These are phyloP conservation scores for Cicer bijugum DNA, from an alignment of 306 rosid species.

Conservation along the genomic window DNA sequence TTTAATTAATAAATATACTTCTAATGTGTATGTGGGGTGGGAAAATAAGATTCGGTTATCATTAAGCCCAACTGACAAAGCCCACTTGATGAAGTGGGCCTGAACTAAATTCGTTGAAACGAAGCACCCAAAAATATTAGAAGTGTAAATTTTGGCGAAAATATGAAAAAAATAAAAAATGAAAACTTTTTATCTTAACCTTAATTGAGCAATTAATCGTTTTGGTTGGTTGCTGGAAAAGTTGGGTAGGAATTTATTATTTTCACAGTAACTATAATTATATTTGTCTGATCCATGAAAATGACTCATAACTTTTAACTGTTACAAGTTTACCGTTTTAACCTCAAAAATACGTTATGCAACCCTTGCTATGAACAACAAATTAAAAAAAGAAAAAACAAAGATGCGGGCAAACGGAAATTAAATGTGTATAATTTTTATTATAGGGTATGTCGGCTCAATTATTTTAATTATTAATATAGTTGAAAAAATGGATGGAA, in stretches of 20 bases:
- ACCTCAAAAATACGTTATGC: not conserved
- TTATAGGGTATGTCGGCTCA: too few species aligned
- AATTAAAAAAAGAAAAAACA: not conserved
- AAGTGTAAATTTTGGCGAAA: not conserved
- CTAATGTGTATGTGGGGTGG: too few species aligned
- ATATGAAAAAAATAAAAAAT: too few species aligned
- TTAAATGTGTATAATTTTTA: too few species aligned
- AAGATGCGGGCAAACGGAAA: too few species aligned
- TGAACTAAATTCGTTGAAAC: not conserved
- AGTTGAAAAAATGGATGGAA: too few species aligned
- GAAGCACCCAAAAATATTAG: too few species aligned
- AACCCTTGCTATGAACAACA: not conserved
- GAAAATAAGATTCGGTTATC: too few species aligned
- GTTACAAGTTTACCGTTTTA: not conserved
- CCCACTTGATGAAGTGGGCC: not conserved
- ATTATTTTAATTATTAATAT: too few species aligned
- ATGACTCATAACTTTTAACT: conserved; percentile 28
- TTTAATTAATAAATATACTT: too few species aligned
- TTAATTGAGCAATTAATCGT: not conserved
- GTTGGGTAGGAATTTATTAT: conserved; percentile 40
- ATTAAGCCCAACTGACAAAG: too few species aligned
- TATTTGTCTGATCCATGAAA: conserved; percentile 24
- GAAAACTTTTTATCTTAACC: not conserved
- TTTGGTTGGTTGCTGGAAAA: conserved; percentile 43
- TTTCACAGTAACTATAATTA: conserved; percentile 18